Evolutionary conservation across 164 flowering plant species (phyloP).

Genomic region (Stephania japonica): DNA sequence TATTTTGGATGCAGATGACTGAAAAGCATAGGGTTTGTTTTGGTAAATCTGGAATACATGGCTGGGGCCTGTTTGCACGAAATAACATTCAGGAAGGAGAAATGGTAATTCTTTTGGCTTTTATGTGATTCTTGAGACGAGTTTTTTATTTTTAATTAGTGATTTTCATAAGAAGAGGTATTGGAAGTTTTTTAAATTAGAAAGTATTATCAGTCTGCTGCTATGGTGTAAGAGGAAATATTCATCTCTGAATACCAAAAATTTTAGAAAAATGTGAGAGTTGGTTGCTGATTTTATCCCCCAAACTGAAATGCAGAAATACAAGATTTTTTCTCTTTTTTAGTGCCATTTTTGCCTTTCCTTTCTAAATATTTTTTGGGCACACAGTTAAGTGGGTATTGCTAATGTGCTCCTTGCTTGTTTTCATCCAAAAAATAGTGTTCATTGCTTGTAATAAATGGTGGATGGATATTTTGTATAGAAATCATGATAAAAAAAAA

Average conservation of each 20-base stretch:
- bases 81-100: slow-evolving; percentile 89
- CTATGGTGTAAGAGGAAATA: neutral
- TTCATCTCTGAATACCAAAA: neutral
- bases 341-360: neutral
- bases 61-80: slow-evolving; percentile 98
- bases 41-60: slow-evolving; percentile 96
- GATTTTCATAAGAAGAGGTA: neutral
- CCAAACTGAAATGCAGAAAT: neutral
- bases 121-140: neutral
- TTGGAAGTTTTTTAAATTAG: neutral
- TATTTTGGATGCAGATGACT: slow-evolving; percentile 47
- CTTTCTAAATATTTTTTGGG: neutral
- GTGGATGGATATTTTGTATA: too few species aligned
- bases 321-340: neutral
- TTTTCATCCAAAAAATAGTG: neutral
- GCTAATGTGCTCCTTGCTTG: neutral
- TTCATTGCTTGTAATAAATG: neutral
- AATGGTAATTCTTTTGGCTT: slow-evolving; percentile 48
- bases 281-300: neutral
- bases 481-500: too few species aligned
- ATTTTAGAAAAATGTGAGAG: neutral
- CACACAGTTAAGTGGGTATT: neutral
- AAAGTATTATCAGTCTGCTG: neutral
- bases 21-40: slow-evolving; percentile 78
- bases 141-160: neutral